Percentiles rank a stretch among this genome's conserved stretches.
Evolutionary conservation across 345 rosid genomes (phyloP).

Genomic region (Excoecaria cochinchinensis): DNA sequence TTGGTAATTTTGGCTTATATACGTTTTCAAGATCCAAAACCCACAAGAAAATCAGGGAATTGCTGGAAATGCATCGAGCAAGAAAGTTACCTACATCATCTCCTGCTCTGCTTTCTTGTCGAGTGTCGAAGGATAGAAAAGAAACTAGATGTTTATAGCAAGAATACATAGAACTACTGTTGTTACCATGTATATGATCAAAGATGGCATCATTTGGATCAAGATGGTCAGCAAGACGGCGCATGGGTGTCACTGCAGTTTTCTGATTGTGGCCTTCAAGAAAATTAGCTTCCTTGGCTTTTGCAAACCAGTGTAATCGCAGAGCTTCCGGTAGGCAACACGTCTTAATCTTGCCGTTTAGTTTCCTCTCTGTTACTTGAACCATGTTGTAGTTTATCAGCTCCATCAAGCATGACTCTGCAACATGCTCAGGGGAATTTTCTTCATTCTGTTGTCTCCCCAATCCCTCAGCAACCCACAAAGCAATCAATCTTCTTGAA

Average conservation of each 20-base stretch:
- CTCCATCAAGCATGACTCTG: constrained; percentile 19
- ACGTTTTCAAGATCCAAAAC: background rate
- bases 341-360: background rate
- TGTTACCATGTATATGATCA: background rate
- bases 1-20: background rate
- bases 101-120: background rate
- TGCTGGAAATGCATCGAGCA: background rate
- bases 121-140: background rate
- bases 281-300: constrained; percentile 7
- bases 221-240: constrained; percentile 6
- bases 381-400: background rate
- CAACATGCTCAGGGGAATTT: constrained; percentile 14
- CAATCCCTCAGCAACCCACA: constrained; percentile 25
- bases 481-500: constrained; percentile 9
- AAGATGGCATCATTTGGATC: background rate
- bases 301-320: background rate
- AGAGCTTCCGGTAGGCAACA: constrained; percentile 1
- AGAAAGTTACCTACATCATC: background rate
- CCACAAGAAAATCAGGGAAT: background rate
- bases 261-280: background rate
- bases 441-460: background rate
- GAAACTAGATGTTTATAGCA: background rate
- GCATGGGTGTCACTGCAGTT: background rate
- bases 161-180: background rate
- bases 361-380: background rate